Evolutionary conservation across 169 alveolate species (phyloP), one percentile per base, ranked within the genome.

Genomic region (Perkinsus marinus): DNA sequence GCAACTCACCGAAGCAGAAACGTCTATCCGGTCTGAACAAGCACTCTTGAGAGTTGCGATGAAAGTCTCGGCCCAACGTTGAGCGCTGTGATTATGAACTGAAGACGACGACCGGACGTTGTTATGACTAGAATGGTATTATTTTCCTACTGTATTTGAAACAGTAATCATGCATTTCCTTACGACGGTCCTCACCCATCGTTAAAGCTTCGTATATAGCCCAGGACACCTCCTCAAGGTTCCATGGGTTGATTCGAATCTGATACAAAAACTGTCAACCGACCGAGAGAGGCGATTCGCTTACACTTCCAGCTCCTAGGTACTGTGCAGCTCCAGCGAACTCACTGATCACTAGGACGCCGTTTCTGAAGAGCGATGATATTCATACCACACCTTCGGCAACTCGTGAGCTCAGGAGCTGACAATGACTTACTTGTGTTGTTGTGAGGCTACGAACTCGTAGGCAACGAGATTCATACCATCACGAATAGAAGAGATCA

Each of bases 311-410:
- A 38, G 68, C 36, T 0, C 94, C 94, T 39, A 93, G 91, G 39
- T 69, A 89, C 89, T 93, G 94, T 39, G 93, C 93, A 0, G 95
- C 95, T 46, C 95, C 95, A 26, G 95, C 94, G 34, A 93, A 93
- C 92, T 93, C 95, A 22, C 94, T 92, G 37, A 93, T 43, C 22
- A 93, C 92, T 41, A 93, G 68, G 30, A 91, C 93, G 46, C 93
- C 92, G 36, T 39, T 39, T 10, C 90, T 34, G 79, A 39, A 39
- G n/a, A n/a, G n/a, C n/a, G n/a, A n/a, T n/a, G n/a, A n/a, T 30
- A 57, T 13, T 57, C 34, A 19, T 57, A 19, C 79, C 37, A 57
- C 26, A 26, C 79, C 22, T 13, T 30, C 26, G 22, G 36, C 34
- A 57, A 57, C 37, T 57, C 26, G 7, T 57, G 22, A 13, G 3